Conservation (phyloP, 1,284 basidiomycete genomes). For the Microbotryum violaceum region DNA sequence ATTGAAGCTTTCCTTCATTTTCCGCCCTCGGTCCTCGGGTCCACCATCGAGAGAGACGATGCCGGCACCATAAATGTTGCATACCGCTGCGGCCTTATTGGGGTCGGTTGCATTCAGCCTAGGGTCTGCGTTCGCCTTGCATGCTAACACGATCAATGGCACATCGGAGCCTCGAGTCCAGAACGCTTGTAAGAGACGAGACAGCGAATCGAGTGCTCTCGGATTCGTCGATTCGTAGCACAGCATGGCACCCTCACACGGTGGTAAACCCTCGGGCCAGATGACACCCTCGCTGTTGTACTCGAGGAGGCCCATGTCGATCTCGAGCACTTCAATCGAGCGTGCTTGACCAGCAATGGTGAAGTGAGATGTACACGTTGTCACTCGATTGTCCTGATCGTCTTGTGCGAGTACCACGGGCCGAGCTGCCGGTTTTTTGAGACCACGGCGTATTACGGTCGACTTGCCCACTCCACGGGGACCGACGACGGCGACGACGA, state of each 20-base stretch:
- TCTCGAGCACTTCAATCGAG: constrained; percentile 36
- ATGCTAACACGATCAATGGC: constrained; percentile 36
- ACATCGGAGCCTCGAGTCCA: constrained; percentile 35
- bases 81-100: constrained; percentile 31
- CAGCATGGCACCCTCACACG: constrained; percentile 35
- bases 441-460: constrained; percentile 33
- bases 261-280: constrained; percentile 34
- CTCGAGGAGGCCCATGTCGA: constrained; percentile 32
- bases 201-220: constrained; percentile 24
- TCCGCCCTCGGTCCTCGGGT: constrained; percentile 32
- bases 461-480: constrained; percentile 37
- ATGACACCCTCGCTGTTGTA: constrained; percentile 29
- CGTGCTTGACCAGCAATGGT: constrained; percentile 19
- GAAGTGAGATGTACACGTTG: constrained; percentile 29
- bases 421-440: constrained; percentile 19
- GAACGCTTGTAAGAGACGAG: constrained; percentile 33
- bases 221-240: constrained; percentile 38
- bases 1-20: constrained; percentile 36
- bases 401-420: constrained; percentile 18
- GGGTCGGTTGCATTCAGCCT: constrained; percentile 26
- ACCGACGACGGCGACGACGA: constrained; percentile 34
- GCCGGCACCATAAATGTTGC: constrained; percentile 36
- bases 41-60: constrained; percentile 38
- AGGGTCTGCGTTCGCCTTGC: constrained; percentile 31
- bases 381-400: constrained; percentile 30